Evolutionary conservation across 495 filamentous ascomycete genomes (phyloP).

Genomic region (Hyaloscypha variabilis): DNA sequence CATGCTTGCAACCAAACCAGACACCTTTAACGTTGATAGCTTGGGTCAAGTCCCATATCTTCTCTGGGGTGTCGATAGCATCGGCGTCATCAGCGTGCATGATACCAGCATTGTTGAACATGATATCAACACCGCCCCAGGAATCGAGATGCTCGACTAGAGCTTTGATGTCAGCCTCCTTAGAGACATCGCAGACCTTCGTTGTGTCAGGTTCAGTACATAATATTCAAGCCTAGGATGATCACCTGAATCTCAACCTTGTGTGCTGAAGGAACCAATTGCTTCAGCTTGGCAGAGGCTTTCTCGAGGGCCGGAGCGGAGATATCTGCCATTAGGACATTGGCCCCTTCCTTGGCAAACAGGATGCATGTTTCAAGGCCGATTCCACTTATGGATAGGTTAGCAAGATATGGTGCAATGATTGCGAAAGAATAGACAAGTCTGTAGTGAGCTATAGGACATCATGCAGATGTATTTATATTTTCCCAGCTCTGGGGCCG

Average conservation of each 20-base stretch:
- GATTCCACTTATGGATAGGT: slow-evolving; percentile 67
- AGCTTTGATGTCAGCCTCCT: slow-evolving; percentile 73
- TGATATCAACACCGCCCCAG: slow-evolving; percentile 92
- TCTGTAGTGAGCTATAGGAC: not conserved
- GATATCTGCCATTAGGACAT: slow-evolving; percentile 84
- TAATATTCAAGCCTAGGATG: not conserved
- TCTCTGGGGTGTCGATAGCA: slow-evolving; percentile 81
- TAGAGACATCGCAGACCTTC: slow-evolving; percentile 63
- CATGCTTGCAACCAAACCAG: slow-evolving; percentile 95
- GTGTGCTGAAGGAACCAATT: slow-evolving; percentile 64
- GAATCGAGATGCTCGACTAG: slow-evolving; percentile 71
- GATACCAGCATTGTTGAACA: slow-evolving; percentile 99
- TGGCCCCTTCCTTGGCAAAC: slow-evolving; percentile 87
- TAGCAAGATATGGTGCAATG: not conserved
- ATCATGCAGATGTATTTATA: not conserved
- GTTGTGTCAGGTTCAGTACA: slow-evolving; percentile 1
- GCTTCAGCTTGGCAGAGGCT: slow-evolving; percentile 68
- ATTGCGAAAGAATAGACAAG: not conserved
- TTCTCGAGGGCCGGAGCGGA: slow-evolving; percentile 71
- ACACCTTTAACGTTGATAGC: slow-evolving; percentile 98
- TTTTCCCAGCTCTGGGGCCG: not conserved
- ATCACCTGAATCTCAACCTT: slow-evolving; percentile 61
- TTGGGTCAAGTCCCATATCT: slow-evolving; percentile 94
- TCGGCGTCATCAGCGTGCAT: slow-evolving; percentile 92
- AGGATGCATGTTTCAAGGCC: slow-evolving; percentile 94